Evolutionary conservation across 2,329 filamentous ascomycete genomes (phyloP).

Genomic region (Zymoseptoria passerinii): DNA sequence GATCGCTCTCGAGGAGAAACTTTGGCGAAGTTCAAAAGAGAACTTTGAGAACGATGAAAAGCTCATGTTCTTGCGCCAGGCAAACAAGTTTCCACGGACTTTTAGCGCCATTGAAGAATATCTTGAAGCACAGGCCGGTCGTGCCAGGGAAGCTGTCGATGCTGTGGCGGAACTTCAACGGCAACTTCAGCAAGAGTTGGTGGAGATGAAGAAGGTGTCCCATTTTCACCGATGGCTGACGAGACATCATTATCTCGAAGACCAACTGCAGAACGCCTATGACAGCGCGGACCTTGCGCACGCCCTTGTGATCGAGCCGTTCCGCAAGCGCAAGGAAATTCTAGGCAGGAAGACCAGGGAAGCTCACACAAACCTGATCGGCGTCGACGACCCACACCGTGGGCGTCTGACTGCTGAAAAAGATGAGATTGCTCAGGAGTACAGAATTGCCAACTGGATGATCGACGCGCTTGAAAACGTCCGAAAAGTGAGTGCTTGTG

Average conservation of each 20-base stretch:
- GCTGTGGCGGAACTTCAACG: background rate
- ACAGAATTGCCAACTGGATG: background rate
- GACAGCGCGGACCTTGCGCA: background rate
- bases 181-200: background rate
- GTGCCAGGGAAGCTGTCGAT: conserved; percentile 6
- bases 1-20: background rate
- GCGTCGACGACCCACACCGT: background rate
- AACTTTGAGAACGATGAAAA: conserved; percentile 3
- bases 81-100: conserved; percentile 5
- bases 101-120: conserved; percentile 9
- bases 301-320: background rate
- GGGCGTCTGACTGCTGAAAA: background rate
- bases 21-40: conserved; percentile 7
- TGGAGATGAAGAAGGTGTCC: background rate
- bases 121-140: conserved; percentile 3
- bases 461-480: background rate
- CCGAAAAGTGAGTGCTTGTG: background rate
- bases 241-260: conserved; percentile 9
- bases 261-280: conserved; percentile 1
- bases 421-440: background rate
- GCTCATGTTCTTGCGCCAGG: conserved; percentile 11
- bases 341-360: background rate
- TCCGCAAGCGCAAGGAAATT: background rate
- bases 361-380: background rate
- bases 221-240: conserved; percentile 12